Conservation (phyloP, 495 filamentous ascomycete species). For the Penicillium tannophilum region DNA sequence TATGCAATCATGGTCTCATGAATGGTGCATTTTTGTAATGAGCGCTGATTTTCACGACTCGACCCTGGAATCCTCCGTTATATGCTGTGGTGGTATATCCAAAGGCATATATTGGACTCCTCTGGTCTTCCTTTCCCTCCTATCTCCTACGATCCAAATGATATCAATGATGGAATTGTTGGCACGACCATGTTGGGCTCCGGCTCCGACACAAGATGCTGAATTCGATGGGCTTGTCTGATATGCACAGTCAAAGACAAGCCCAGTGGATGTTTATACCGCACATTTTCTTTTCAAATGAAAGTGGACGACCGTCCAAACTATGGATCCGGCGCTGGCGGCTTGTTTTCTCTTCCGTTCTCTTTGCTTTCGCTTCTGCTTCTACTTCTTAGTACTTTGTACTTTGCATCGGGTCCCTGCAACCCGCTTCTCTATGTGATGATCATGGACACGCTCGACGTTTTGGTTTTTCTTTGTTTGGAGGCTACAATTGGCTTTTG, state of each 20-base stretch:
- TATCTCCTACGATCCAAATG: slow-evolving; percentile 9
- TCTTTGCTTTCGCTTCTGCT: not conserved
- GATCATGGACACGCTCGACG: slow-evolving; percentile 26
- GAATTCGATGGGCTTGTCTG: slow-evolving; percentile 1
- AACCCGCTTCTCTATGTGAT: slow-evolving; percentile 18
- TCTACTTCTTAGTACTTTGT: slow-evolving; percentile 7
- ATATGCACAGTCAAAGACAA: not conserved
- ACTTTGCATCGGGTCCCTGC: slow-evolving; percentile 21
- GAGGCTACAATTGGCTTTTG: slow-evolving; percentile 23
- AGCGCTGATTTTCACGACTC: slow-evolving; percentile 31
- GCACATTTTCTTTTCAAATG: slow-evolving; percentile 2
- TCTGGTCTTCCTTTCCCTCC: not conserved
- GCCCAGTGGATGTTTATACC: slow-evolving; percentile 11
- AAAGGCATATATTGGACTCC: not conserved
- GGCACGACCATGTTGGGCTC: slow-evolving; percentile 1
- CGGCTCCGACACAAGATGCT: not conserved
- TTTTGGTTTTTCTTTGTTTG: slow-evolving; percentile 14
- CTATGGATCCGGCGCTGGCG: slow-evolving; percentile 8
- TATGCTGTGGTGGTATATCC: not conserved
- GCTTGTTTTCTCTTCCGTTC: not conserved
- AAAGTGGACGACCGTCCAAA: not conserved
- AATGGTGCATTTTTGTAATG: slow-evolving; percentile 31
- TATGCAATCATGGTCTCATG: slow-evolving; percentile 36
- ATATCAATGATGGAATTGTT: slow-evolving; percentile 9
- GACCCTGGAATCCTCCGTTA: not conserved